phyloP scores from a whole-genome alignment of 2,329 filamentous ascomycete species.

The Harringtonia aguacate region DNA sequence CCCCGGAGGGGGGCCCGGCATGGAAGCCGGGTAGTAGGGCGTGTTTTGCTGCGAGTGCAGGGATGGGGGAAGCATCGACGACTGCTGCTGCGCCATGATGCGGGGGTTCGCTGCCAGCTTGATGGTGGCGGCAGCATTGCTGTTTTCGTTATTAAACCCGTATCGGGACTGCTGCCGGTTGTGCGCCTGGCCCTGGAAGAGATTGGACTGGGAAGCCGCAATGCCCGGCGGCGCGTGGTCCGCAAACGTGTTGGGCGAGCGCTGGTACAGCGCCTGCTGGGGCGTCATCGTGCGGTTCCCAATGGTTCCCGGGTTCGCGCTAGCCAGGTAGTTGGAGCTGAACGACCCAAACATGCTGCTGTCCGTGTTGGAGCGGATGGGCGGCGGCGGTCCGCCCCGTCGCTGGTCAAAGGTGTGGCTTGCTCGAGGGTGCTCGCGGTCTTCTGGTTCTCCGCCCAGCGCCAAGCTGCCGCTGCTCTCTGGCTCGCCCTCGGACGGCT shows the following conservation, averaged over 20 bases:
- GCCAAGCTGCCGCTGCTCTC: slow-evolving; percentile 79
- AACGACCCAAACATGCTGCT: slow-evolving; percentile 43
- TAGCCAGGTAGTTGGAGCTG: slow-evolving; percentile 35
- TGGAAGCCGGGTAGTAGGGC: slow-evolving; percentile 73
- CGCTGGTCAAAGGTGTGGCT: slow-evolving; percentile 43
- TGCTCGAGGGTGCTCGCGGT: slow-evolving; percentile 49
- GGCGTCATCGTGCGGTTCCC: slow-evolving; percentile 15
- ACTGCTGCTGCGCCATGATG: slow-evolving; percentile 76
- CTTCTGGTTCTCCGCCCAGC: slow-evolving; percentile 86
- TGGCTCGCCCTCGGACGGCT: slow-evolving; percentile 58
- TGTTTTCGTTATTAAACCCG: slow-evolving; percentile 72
- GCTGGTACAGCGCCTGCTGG: slow-evolving; percentile 41
- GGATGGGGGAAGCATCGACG: slow-evolving; percentile 69
- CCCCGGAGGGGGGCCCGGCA: slow-evolving; percentile 88
- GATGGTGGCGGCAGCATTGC: slow-evolving; percentile 49
- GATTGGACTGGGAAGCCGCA: slow-evolving; percentile 15
- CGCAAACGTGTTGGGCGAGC: slow-evolving; percentile 48
- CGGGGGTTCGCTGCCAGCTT: slow-evolving; percentile 72
- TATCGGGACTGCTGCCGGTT: slow-evolving; percentile 78
- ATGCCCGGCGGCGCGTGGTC: slow-evolving; percentile 31
- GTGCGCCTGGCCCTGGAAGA: slow-evolving; percentile 56
- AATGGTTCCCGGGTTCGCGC: slow-evolving; percentile 20
- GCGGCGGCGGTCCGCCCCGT: slow-evolving; percentile 61
- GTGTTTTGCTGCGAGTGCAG: slow-evolving; percentile 50
- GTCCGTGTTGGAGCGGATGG: slow-evolving; percentile 51